A percentile compares a stretch with the other conserved stretches of the same genome.
Conservation (phyloP, 1,284 basidiomycete genomes). For the Mrakiaceae sp. region DNA sequence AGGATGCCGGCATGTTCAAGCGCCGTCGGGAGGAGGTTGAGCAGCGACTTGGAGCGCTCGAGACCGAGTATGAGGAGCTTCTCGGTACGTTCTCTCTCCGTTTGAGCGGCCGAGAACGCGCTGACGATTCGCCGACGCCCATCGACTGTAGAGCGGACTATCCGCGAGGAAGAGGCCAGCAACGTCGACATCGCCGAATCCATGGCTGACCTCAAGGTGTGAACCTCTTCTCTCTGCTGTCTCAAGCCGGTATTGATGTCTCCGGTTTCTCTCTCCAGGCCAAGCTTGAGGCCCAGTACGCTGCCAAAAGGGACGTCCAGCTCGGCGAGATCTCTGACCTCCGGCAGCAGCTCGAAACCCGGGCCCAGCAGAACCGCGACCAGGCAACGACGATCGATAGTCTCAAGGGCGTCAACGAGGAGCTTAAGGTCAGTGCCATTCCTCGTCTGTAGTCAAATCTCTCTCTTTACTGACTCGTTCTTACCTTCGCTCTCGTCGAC, state of each 20-base stretch:
- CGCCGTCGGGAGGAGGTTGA: constrained; percentile 82
- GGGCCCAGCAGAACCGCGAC: constrained; percentile 70
- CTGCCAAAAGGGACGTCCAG: constrained; percentile 81
- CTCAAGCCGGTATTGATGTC: constrained; percentile 9
- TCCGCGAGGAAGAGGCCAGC: constrained; percentile 67
- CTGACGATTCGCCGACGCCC: neutral
- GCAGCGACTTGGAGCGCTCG: constrained; percentile 63
- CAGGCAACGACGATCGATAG: constrained; percentile 81
- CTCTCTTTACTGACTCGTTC: constrained; percentile 9
- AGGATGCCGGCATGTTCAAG: constrained; percentile 78
- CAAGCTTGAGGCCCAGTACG: constrained; percentile 89
- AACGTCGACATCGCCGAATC: constrained; percentile 68
- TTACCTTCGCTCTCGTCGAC: constrained; percentile 12
- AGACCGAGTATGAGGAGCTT: constrained; percentile 91
- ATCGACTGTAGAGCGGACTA: constrained; percentile 58
- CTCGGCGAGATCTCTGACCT: constrained; percentile 77
- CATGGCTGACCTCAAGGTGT: constrained; percentile 80
- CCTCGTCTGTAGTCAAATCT: neutral
- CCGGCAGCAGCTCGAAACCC: constrained; percentile 81
- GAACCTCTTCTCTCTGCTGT: constrained; percentile 22
- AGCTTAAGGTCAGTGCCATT: constrained; percentile 64
- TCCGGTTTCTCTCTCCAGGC: constrained; percentile 40
- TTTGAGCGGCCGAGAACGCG: neutral
- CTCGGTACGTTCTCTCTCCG: constrained; percentile 49
- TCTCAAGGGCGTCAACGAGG: constrained; percentile 92